Base-by-base conservation (phyloP, 345 rosid genomes). In the Populus tremula region DNA sequence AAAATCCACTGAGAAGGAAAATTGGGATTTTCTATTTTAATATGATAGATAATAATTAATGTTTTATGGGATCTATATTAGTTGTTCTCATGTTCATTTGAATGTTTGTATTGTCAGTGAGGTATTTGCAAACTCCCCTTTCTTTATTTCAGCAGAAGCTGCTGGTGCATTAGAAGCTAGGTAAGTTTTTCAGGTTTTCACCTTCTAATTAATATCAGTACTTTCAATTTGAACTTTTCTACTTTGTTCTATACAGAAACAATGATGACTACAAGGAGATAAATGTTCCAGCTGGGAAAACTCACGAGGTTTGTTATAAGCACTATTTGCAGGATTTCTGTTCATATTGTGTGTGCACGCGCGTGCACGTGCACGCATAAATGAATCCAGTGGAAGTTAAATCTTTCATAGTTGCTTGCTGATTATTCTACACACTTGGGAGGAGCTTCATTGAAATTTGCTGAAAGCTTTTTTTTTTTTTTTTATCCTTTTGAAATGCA, bases 121-220 rank as follows among this genome's bases (percentile, higher is more conserved):
- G 85, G 98, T 95, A 71, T 92, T 95, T 79, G 94, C 87, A 73
- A 91, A 95, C 83, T 82, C 99, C 72, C 99, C 99, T 38, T 95
- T 92, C 92, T 91, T 95, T 85, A 91, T 95, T 82, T 89, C 97
- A 72, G 97, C 99, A 66, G 94, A 87, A 78, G 88, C 85, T 75
- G 94, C 94, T 65, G 97, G 97, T 70, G 83, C 85, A 53, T 67
- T 88, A 36, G 91, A 91, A 67, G 82, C 85, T 73, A 84, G 93
- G 98, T 92, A 81, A 84, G 83, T 84, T 73, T 38, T 77, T 68
- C 74, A 72, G 70, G 64, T 47, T 69, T 76, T 74, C 74, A 20
- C 35, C 75, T 67, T 72, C 77, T 74, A 49, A 65, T 79, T 71
- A 38, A 27, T 66, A 14, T 63, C 43, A 7, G 50, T 79, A 59